Percentiles rank a stretch among this genome's conserved stretches.
These are phyloP conservation scores for Phytophthora foliorum DNA, from an alignment of 352 stramenopile species.

Conservation along the genomic window DNA sequence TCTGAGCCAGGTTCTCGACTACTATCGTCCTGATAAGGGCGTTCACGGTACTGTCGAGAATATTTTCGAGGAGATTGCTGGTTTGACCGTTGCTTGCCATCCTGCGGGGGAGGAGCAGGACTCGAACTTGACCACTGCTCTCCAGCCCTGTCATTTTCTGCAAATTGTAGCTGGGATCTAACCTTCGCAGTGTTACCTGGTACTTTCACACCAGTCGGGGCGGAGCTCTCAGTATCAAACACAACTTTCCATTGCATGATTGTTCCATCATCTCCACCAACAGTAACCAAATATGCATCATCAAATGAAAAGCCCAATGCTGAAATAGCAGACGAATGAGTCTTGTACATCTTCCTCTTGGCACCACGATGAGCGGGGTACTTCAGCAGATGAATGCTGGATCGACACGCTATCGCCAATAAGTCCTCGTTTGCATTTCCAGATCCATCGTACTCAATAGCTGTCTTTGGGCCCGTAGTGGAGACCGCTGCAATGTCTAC, in stretches of 20 bases:
- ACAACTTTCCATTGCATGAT: conserved; percentile 65
- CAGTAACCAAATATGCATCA: conserved; percentile 56
- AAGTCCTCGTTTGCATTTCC: conserved; percentile 44
- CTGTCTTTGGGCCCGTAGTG: conserved; percentile 41
- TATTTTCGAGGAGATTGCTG: conserved; percentile 43
- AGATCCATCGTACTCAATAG: background rate
- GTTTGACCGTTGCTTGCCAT: conserved; percentile 24
- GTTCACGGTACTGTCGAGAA: conserved; percentile 49
- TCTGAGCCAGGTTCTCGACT: background rate
- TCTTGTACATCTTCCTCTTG: conserved; percentile 56
- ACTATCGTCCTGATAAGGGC: conserved; percentile 21
- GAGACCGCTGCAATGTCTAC: conserved; percentile 61
- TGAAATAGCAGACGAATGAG: conserved; percentile 57
- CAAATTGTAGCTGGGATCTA: background rate
- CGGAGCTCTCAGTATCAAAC: background rate
- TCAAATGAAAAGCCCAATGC: conserved; percentile 63
- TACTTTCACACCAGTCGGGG: background rate
- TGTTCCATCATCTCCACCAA: conserved; percentile 65
- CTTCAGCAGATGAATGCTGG: conserved; percentile 59
- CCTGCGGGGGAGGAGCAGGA: conserved; percentile 12
- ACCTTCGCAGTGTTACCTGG: background rate
- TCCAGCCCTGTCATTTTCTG: conserved; percentile 5
- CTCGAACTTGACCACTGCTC: conserved; percentile 24
- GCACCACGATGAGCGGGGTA: conserved; percentile 56
- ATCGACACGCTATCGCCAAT: conserved; percentile 58